phyloP scores from a whole-genome alignment of 1,284 basidiomycete genomes.

The Athelia psychrophila region DNA sequence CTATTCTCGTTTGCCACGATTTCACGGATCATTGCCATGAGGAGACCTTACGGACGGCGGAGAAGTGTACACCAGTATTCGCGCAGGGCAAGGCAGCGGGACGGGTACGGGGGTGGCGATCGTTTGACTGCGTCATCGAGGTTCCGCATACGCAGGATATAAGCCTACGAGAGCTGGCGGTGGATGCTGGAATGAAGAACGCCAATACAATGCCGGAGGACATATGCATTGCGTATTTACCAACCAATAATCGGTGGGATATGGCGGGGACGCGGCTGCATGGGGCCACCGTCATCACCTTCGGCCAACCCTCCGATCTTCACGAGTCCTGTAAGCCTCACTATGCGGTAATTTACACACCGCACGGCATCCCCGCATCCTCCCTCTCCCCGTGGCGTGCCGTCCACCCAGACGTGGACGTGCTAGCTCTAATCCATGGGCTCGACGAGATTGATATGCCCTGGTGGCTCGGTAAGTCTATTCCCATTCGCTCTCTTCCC shows the following conservation, averaged over 20 bases:
- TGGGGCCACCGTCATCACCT: background rate
- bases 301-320: background rate
- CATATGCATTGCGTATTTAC: background rate
- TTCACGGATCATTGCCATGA: slow-evolving; percentile 1
- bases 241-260: background rate
- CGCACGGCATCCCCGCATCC: background rate
- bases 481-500: background rate
- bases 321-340: background rate
- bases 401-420: background rate
- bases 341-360: background rate
- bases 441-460: slow-evolving; percentile 1
- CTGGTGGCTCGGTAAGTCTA: background rate
- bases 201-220: background rate
- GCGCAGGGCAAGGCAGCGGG: background rate
- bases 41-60: background rate
- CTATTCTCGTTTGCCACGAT: background rate
- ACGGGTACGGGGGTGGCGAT: background rate
- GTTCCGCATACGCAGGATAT: background rate
- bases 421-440: background rate
- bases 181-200: background rate
- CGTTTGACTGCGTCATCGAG: background rate
- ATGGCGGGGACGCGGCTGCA: background rate
- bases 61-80: background rate
- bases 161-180: background rate
- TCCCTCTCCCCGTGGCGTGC: background rate